A percentile compares a stretch with the other conserved stretches of the same genome.
phyloP scores from a whole-genome alignment of 1,139 yeast genomes.

The Candida sp. region DNA sequence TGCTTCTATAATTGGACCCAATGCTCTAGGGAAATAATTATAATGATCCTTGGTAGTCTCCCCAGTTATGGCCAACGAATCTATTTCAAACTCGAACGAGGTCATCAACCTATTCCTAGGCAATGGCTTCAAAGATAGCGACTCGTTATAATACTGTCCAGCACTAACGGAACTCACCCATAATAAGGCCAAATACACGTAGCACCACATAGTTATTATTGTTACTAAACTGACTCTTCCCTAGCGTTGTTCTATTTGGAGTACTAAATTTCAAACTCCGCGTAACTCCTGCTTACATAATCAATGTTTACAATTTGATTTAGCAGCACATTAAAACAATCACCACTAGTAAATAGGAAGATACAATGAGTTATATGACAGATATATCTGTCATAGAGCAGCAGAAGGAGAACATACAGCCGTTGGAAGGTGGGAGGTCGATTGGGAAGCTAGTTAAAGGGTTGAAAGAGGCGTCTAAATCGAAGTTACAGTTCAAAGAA shows the following conservation, averaged over 20 bases:
- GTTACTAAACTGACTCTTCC: too few species aligned
- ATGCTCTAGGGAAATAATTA: constrained; percentile 72
- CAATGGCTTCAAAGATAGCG: constrained; percentile 60
- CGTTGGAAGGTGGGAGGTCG: constrained; percentile 67
- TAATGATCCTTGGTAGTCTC: constrained; percentile 44
- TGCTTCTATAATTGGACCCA: constrained; percentile 72
- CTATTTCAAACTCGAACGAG: constrained; percentile 63
- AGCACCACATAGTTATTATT: background rate
- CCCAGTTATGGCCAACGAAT: constrained; percentile 40
- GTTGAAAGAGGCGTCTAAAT: constrained; percentile 20
- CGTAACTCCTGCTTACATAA: too few species aligned
- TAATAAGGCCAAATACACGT: background rate
- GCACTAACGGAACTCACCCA: background rate
- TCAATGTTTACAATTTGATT: background rate
- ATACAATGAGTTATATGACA: constrained; percentile 10
- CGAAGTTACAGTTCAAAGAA: constrained; percentile 16
- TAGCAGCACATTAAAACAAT: background rate
- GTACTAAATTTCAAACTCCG: too few species aligned
- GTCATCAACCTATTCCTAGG: constrained; percentile 67
- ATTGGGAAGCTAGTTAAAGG: constrained; percentile 54
- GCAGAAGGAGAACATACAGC: constrained; percentile 80
- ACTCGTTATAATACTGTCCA: constrained; percentile 46
- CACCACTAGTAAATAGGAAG: too few species aligned
- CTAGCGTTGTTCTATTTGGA: too few species aligned
- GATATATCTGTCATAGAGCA: constrained; percentile 57